Evolutionary conservation across 2,329 filamentous ascomycete genomes (phyloP).

Genomic region (Lachnellula arida): DNA sequence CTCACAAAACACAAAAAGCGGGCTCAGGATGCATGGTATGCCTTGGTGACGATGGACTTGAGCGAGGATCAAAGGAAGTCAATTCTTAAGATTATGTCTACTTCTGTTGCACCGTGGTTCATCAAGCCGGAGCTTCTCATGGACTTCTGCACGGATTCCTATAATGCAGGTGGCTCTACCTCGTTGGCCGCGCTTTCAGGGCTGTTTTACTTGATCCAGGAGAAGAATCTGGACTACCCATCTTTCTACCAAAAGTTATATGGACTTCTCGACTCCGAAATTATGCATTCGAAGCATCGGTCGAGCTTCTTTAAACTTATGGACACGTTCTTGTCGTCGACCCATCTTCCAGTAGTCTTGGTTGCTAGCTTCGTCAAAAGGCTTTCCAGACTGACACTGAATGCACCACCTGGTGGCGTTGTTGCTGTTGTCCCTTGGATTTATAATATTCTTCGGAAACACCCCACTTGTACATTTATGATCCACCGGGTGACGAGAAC

Average conservation of each 20-base stretch:
- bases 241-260: slow-evolving; percentile 93
- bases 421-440: slow-evolving; percentile 88
- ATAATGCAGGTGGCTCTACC: slow-evolving; percentile 78
- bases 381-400: slow-evolving; percentile 77
- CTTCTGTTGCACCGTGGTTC: slow-evolving; percentile 85
- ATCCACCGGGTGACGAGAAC: slow-evolving; percentile 72
- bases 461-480: slow-evolving; percentile 93
- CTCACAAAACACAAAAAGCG: slow-evolving; percentile 68
- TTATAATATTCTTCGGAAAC: slow-evolving; percentile 88
- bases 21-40: slow-evolving; percentile 83
- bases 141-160: slow-evolving; percentile 95
- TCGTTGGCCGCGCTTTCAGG: slow-evolving; percentile 87
- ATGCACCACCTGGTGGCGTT: slow-evolving; percentile 83
- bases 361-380: slow-evolving; percentile 96
- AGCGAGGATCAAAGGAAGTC: slow-evolving; percentile 72
- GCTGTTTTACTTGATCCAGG: slow-evolving; percentile 89
- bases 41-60: slow-evolving; percentile 64
- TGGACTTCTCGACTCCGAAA: slow-evolving; percentile 77
- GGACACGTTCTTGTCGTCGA: slow-evolving; percentile 84
- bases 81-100: slow-evolving; percentile 69
- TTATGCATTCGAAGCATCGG: slow-evolving; percentile 91
- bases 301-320: slow-evolving; percentile 90
- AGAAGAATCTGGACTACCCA: slow-evolving; percentile 93
- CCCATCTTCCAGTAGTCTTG: slow-evolving; percentile 84
- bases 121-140: slow-evolving; percentile 81